Evolutionary conservation across 2,329 filamentous ascomycete species (phyloP).

Genomic region (Cordyceps javanica): DNA sequence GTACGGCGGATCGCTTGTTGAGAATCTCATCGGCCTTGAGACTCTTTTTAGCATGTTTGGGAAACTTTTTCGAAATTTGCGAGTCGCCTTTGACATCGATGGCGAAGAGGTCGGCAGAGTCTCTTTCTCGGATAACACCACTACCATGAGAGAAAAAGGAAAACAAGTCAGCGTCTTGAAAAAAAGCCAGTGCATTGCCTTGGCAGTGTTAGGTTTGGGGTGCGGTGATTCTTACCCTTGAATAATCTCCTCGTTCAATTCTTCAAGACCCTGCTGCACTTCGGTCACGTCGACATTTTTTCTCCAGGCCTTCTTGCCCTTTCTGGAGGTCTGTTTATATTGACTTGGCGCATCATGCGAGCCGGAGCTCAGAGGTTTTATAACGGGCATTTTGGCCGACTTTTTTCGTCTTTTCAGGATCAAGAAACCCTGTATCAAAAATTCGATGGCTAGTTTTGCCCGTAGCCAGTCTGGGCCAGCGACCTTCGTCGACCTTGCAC

Average conservation of each 20-base stretch:
- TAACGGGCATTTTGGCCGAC: slow-evolving; percentile 43
- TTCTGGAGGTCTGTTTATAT: slow-evolving; percentile 82
- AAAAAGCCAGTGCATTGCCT: neutral
- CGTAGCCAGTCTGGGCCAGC: neutral
- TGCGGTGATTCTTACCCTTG: slow-evolving; percentile 56
- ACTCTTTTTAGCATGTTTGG: slow-evolving; percentile 64
- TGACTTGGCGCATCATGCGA: slow-evolving; percentile 64
- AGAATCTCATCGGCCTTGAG: slow-evolving; percentile 92
- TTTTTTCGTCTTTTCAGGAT: too few species aligned
- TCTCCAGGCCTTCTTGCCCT: slow-evolving; percentile 97
- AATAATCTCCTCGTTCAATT: slow-evolving; percentile 84
- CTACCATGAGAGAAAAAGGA: slow-evolving; percentile 41
- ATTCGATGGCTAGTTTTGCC: slow-evolving; percentile 4
- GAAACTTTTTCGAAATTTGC: slow-evolving; percentile 56
- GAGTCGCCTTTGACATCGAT: slow-evolving; percentile 70
- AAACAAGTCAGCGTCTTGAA: slow-evolving; percentile 19
- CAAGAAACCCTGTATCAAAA: slow-evolving; percentile 2
- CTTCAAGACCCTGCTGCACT: slow-evolving; percentile 73
- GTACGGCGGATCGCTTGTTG: slow-evolving; percentile 72
- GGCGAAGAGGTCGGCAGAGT: slow-evolving; percentile 77
- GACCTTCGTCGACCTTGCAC: neutral
- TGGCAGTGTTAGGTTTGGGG: neutral
- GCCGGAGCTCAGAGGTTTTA: slow-evolving; percentile 39
- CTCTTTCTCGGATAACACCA: slow-evolving; percentile 78
- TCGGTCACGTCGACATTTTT: slow-evolving; percentile 95